These are phyloP conservation scores for Apiosordaria backusii DNA, from an alignment of 495 filamentous ascomycete genomes.

Conservation along the genomic window DNA sequence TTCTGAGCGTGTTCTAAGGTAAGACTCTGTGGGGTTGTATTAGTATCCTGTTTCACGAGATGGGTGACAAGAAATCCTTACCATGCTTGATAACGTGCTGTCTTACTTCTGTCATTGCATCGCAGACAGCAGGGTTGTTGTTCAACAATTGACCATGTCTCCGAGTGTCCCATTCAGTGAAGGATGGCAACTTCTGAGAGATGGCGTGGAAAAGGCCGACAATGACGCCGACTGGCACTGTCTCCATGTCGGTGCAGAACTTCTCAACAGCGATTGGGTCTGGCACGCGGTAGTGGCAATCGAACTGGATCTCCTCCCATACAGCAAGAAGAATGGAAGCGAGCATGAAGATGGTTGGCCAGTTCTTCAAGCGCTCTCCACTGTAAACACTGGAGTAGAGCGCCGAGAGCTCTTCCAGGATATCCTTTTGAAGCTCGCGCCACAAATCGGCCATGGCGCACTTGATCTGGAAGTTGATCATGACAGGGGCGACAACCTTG, in stretches of 20 bases:
- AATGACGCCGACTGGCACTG: conserved; percentile 87
- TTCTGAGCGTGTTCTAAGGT: conserved; percentile 51
- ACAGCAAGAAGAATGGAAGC: conserved; percentile 85
- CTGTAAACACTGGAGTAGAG: conserved; percentile 92
- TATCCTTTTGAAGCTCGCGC: conserved; percentile 91
- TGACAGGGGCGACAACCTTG: conserved; percentile 85
- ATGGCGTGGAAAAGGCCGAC: conserved; percentile 93
- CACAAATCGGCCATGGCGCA: conserved; percentile 91
- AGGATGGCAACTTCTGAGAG: conserved; percentile 85
- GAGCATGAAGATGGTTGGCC: conserved; percentile 95
- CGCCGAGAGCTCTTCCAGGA: conserved; percentile 82
- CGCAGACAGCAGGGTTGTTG: conserved; percentile 85
- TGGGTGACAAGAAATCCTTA: conserved; percentile 42
- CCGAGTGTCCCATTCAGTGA: conserved; percentile 85
- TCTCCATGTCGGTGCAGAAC: conserved; percentile 94
- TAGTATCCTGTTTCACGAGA: conserved; percentile 6
- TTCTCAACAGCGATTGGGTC: conserved; percentile 78
- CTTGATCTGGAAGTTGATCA: conserved; percentile 99
- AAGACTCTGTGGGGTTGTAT: conserved; percentile 43
- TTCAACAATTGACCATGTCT: conserved; percentile 82
- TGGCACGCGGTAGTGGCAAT: conserved; percentile 86
- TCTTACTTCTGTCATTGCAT: conserved; percentile 89
- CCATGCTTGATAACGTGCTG: conserved; percentile 85
- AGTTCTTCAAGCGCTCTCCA: conserved; percentile 91
- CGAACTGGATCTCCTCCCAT: conserved; percentile 97